Percentiles rank a stretch among this genome's conserved stretches.
phyloP scores from a whole-genome alignment of 2,329 filamentous ascomycete species.

The Ophiostoma himal-ulmi region DNA sequence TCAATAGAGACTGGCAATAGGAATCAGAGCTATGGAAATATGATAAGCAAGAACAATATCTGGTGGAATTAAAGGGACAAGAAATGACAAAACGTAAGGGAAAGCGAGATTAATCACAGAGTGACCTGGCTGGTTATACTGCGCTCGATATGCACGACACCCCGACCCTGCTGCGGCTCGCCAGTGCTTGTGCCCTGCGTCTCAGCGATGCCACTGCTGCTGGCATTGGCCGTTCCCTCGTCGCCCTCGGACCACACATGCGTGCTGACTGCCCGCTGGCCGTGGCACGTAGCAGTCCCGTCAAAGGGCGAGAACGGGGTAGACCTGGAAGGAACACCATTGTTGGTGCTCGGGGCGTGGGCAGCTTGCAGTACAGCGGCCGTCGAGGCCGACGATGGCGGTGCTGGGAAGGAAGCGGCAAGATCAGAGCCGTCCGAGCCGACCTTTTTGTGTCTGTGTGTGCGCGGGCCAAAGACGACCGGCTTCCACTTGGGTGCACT shows the following conservation, averaged over 20 bases:
- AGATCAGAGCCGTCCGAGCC: not conserved
- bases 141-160: constrained; percentile 18
- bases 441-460: not conserved
- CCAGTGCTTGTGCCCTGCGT: not conserved
- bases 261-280: constrained; percentile 16
- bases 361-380: not conserved
- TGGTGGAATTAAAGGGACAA: not conserved
- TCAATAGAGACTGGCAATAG: too few relatives aligned
- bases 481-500: not conserved
- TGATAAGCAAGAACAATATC: not conserved
- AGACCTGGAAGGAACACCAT: not conserved
- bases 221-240: not conserved
- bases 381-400: not conserved
- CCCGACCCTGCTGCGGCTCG: not conserved
- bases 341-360: not conserved
- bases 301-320: constrained; percentile 15
- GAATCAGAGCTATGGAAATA: not conserved
- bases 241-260: constrained; percentile 21
- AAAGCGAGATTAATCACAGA: not conserved
- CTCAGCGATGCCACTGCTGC: not conserved
- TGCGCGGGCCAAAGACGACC: not conserved
- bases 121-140: constrained; percentile 19
- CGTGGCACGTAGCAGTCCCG: not conserved
- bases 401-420: not conserved
- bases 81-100: not conserved